Percentiles rank a stretch among this genome's conserved stretches.
Conservation (phyloP, 495 filamentous ascomycete genomes). For the Cudoniella acicularis region DNA sequence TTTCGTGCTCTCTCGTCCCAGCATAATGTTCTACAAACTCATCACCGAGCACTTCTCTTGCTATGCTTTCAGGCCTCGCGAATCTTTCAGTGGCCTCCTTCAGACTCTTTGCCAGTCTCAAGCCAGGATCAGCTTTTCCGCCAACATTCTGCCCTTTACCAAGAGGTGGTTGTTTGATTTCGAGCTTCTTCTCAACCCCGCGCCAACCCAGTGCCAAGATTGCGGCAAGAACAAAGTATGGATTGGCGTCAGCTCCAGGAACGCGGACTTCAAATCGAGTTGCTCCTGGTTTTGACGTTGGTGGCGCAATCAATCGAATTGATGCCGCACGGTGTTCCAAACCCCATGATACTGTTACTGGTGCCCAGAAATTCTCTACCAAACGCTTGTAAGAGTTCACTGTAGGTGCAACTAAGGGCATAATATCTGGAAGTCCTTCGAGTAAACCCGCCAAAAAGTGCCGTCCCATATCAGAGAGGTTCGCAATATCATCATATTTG, state of each 20-base stretch:
- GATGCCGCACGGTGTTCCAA: constrained; percentile 92
- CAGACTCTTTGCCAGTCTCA: constrained; percentile 73
- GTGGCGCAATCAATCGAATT: constrained; percentile 83
- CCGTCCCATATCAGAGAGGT: constrained; percentile 84
- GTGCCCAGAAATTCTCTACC: constrained; percentile 99
- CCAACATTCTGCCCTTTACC: constrained; percentile 80
- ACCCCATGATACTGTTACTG: constrained; percentile 95
- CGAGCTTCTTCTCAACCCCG: constrained; percentile 84
- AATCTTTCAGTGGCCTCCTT: constrained; percentile 79
- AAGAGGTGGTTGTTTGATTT: constrained; percentile 76
- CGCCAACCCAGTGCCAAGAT: constrained; percentile 84
- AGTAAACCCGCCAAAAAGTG: constrained; percentile 91
- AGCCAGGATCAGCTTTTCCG: constrained; percentile 58
- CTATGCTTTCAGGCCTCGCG: constrained; percentile 69
- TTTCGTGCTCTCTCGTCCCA: constrained; percentile 89
- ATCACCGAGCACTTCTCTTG: constrained; percentile 87
- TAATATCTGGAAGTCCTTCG: constrained; percentile 86
- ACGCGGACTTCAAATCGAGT: constrained; percentile 92
- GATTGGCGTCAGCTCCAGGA: constrained; percentile 85
- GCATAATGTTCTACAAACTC: constrained; percentile 95
- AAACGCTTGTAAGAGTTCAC: constrained; percentile 97
- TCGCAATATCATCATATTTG: constrained; percentile 65
- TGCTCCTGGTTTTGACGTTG: constrained; percentile 73
- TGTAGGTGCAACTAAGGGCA: constrained; percentile 91
- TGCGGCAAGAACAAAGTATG: constrained; percentile 82